Evolutionary conservation across 257 asterid genomes (phyloP).

Genomic region (Nicotiana paniculata): DNA sequence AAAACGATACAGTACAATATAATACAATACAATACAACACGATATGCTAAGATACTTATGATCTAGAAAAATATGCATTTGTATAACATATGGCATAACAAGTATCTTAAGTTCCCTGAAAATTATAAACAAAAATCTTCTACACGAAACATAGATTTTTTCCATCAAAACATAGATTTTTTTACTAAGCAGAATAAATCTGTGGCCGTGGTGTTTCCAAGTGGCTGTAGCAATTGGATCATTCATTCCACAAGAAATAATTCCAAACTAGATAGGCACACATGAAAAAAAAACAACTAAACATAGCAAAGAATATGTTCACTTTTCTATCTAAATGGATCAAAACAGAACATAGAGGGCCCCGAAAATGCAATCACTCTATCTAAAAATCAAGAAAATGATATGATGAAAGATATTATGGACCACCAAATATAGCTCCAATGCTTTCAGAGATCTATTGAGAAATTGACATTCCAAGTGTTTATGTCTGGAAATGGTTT

Average conservation of each 20-base stretch:
- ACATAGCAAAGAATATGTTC: neutral
- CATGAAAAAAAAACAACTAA: neutral
- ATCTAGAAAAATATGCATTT: neutral
- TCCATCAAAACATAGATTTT: neutral
- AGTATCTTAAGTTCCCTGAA: neutral
- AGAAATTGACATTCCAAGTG: neutral
- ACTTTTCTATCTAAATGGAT: neutral
- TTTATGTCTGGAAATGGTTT: neutral
- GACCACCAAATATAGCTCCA: slow-evolving; percentile 12
- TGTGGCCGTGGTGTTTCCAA: slow-evolving; percentile 12
- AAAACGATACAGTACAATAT: too few species aligned
- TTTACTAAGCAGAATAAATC: neutral
- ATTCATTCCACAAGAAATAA: neutral
- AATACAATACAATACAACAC: too few species aligned
- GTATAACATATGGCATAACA: slow-evolving; percentile 2
- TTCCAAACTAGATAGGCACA: neutral
- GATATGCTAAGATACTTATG: too few species aligned
- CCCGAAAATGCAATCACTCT: neutral
- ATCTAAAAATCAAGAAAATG: neutral
- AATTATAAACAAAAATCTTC: neutral
- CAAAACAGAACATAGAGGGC: neutral
- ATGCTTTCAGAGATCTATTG: neutral
- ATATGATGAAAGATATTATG: neutral
- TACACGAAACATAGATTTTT: neutral
- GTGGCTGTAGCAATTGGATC: slow-evolving; percentile 5